A percentile compares a stretch with the other conserved stretches of the same genome.
Conservation (phyloP, 208 protist species). For the Porcisia hertigi region DNA sequence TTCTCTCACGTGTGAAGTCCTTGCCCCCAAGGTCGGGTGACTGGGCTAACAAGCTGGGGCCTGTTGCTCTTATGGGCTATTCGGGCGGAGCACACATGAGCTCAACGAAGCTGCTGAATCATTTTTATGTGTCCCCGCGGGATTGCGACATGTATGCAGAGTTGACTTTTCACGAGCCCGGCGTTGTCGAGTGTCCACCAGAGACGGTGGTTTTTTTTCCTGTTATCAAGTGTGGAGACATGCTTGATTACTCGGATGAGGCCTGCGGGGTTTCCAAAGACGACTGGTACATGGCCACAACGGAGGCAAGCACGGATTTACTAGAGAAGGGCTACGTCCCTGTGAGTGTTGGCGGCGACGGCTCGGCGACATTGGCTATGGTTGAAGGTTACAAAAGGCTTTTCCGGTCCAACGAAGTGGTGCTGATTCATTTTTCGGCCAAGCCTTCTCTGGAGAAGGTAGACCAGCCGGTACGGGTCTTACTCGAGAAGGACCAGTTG, state of each 20-base stretch:
- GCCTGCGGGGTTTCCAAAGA: conserved; percentile 25
- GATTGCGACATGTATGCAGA: conserved; percentile 85
- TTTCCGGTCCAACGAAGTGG: conserved; percentile 71
- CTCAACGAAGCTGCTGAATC: conserved; percentile 39
- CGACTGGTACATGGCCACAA: conserved; percentile 66
- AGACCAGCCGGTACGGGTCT: conserved; percentile 54
- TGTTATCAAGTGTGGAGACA: conserved; percentile 68
- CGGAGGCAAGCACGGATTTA: conserved; percentile 65
- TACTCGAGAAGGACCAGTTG: conserved; percentile 70
- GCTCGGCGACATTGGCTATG: conserved; percentile 71
- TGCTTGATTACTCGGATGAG: conserved; percentile 34
- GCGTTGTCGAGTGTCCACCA: conserved; percentile 76
- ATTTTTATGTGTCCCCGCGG: conserved; percentile 54
- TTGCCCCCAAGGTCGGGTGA: conserved; percentile 62
- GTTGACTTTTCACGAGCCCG: conserved; percentile 68
- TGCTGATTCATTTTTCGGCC: conserved; percentile 80
- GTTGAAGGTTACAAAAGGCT: conserved; percentile 83
- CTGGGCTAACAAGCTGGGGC: conserved; percentile 71
- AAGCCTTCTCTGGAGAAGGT: conserved; percentile 33
- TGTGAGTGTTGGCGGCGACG: conserved; percentile 70
- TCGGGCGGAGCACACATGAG: conserved; percentile 38
- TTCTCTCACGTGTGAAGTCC: conserved; percentile 52
- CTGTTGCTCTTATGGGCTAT: conserved; percentile 74
- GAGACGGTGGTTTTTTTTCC: conserved; percentile 80
- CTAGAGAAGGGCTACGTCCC: conserved; percentile 85